Evolutionary conservation across 2,329 filamentous ascomycete genomes (phyloP).

Genomic region (Biscogniauxia sp.): DNA sequence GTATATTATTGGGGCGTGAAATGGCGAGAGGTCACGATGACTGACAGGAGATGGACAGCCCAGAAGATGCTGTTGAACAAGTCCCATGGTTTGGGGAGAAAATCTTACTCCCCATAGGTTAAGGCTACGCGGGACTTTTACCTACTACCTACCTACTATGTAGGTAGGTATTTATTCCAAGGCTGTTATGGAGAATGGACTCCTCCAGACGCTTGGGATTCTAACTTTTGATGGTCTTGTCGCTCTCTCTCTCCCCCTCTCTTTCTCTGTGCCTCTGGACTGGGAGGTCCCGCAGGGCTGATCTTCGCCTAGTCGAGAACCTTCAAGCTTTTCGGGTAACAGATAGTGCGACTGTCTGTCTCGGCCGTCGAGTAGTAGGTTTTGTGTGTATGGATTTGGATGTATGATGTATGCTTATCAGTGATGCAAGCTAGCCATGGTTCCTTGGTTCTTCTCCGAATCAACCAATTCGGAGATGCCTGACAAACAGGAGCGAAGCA

Average conservation of each 20-base stretch:
- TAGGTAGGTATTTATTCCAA: background rate
- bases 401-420: conserved; percentile 8
- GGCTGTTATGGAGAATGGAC: conserved; percentile 14
- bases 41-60: background rate
- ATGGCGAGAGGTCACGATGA: background rate
- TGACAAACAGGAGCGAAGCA: conserved; percentile 17
- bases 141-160: conserved; percentile 18
- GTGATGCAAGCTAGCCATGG: conserved; percentile 20
- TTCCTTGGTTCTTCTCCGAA: conserved; percentile 12
- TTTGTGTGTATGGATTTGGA: background rate
- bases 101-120: background rate
- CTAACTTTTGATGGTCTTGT: background rate
- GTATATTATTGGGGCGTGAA: background rate
- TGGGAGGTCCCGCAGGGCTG: conserved; percentile 10
- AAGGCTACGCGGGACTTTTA: background rate
- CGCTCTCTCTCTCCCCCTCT: background rate
- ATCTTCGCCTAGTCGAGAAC: conserved; percentile 17
- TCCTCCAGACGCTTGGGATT: conserved; percentile 9
- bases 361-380: conserved; percentile 11
- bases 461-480: conserved; percentile 14
- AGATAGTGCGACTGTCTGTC: conserved; percentile 5
- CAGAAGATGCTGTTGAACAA: background rate
- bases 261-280: conserved; percentile 1
- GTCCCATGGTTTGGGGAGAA: background rate
- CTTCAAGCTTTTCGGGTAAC: conserved; percentile 10